phyloP scores from a whole-genome alignment of 306 rosid genomes.

The Fragaria vesca region DNA sequence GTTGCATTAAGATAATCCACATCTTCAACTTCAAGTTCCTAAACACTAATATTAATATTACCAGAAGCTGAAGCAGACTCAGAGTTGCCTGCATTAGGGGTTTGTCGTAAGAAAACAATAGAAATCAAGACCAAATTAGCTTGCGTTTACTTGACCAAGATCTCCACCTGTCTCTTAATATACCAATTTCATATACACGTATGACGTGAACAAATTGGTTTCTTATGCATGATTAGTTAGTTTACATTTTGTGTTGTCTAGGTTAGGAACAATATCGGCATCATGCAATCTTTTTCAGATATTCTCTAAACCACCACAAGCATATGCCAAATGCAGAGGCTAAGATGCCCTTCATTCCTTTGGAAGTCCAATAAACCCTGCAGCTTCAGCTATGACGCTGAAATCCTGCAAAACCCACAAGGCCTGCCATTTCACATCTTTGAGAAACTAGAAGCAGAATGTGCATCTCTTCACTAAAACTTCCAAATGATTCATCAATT shows the following conservation, averaged over 20 bases:
- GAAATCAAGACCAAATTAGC: background rate
- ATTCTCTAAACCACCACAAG: background rate
- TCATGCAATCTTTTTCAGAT: background rate
- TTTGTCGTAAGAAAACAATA: background rate
- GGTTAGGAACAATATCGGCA: background rate
- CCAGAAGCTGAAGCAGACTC: background rate
- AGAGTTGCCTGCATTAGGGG: background rate
- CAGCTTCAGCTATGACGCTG: background rate
- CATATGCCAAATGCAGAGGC: constrained; percentile 8
- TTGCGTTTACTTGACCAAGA: background rate
- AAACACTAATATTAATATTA: background rate
- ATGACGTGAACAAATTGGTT: background rate
- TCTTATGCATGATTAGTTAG: background rate
- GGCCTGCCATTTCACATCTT: background rate
- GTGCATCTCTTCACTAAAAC: background rate
- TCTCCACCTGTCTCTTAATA: background rate
- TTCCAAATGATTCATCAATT: constrained; percentile 6
- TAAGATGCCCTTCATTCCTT: background rate
- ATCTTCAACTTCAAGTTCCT: background rate
- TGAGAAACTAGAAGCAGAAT: background rate
- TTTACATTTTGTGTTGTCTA: background rate
- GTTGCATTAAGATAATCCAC: background rate
- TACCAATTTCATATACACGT: background rate
- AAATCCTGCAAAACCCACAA: background rate
- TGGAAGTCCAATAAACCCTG: background rate